Conservation (phyloP, 164 flowering plant species). For the Tetrastigma voinierianum region DNA sequence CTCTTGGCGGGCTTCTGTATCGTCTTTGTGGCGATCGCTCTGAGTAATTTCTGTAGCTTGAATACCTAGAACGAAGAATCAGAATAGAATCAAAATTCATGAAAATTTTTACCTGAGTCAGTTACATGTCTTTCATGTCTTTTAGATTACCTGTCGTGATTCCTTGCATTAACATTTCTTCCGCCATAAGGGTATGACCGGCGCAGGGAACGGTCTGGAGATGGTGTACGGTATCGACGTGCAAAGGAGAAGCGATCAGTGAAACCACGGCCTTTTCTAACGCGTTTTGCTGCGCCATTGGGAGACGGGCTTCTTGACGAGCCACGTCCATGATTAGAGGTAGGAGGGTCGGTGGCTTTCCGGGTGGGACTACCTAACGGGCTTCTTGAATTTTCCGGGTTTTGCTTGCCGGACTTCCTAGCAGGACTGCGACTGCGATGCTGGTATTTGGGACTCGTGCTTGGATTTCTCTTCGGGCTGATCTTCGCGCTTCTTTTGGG, state of each 20-base stretch:
- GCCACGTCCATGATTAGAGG: conserved; percentile 25
- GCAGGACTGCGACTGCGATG: conserved; percentile 27
- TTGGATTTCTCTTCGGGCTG: too few relatives aligned
- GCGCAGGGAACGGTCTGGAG: conserved; percentile 62
- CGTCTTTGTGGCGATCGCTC: conserved; percentile 55
- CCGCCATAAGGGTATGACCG: conserved; percentile 50
- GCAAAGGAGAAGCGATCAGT: conserved; percentile 71
- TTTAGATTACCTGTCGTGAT: conserved; percentile 51
- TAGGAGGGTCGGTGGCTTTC: conserved; percentile 34
- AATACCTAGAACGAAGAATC: conserved; percentile 23
- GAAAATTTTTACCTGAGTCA: background rate
- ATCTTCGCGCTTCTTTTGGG: conserved; percentile 25
- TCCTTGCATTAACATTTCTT: conserved; percentile 46
- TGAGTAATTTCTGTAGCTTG: conserved; percentile 54
- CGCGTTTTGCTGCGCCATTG: conserved; percentile 56
- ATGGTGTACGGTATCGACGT: conserved; percentile 81
- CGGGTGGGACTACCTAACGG: conserved; percentile 32
- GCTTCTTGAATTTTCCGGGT: conserved; percentile 28
- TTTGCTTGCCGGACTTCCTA: conserved; percentile 21
- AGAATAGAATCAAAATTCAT: conserved; percentile 9
- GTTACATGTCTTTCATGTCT: background rate
- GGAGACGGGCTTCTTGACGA: conserved; percentile 54
- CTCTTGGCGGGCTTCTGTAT: conserved; percentile 55
- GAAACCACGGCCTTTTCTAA: conserved; percentile 89
- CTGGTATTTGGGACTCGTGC: conserved; percentile 24